A percentile compares a stretch with the other conserved stretches of the same genome.
Conservation (phyloP, 805 yeast genomes). For the Starmera caribaea region DNA sequence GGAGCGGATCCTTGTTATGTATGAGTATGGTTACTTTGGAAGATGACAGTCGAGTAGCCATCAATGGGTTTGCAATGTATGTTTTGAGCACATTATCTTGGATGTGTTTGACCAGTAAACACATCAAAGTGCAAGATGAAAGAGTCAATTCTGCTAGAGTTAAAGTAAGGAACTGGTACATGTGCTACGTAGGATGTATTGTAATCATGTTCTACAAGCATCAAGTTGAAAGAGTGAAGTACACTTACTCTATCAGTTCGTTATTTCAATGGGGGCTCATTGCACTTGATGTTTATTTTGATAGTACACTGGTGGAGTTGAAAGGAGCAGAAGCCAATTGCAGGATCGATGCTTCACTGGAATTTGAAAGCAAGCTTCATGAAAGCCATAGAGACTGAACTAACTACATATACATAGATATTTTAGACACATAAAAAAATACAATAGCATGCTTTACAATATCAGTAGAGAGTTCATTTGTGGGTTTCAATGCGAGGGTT, state of each 20-base stretch:
- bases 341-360: constrained; percentile 2
- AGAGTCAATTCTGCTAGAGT: constrained; percentile 1
- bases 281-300: constrained; percentile 7
- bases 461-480: no score
- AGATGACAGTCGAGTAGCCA: constrained; percentile 4
- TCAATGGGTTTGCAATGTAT: constrained; percentile 6
- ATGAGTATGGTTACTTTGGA: constrained; percentile 6
- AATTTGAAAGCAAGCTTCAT: constrained; percentile 1
- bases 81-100: constrained; percentile 2
- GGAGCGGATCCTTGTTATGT: constrained; percentile 2
- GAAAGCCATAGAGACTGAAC: not conserved
- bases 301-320: constrained; percentile 1
- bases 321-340: constrained; percentile 2
- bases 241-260: constrained; percentile 9
- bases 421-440: no score
- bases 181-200: not conserved
- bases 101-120: constrained; percentile 4
- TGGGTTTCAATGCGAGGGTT: constrained; percentile 11
- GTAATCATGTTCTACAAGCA: constrained; percentile 8
- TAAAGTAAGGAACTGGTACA: constrained; percentile 1
- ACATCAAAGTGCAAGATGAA: not conserved
- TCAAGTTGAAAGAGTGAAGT: constrained; percentile 7
- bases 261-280: constrained; percentile 10
- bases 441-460: not conserved
- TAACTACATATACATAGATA: no score